These are phyloP conservation scores for Pseudogymnoascus sp. DNA, from an alignment of 2,329 filamentous ascomycete species.

Conservation along the genomic window DNA sequence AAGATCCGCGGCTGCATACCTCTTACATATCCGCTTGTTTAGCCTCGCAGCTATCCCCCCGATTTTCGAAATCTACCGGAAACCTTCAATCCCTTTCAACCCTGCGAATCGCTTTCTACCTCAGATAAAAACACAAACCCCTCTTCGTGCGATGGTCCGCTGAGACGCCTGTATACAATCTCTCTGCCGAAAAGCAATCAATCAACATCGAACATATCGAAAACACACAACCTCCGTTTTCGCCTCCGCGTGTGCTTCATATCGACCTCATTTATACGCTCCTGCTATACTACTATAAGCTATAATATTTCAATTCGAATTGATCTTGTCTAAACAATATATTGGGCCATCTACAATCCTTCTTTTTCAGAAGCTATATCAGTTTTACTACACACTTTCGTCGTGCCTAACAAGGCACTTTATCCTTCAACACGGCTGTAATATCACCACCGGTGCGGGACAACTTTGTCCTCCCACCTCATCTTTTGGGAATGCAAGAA, in stretches of 20 bases:
- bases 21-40: not conserved
- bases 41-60: not conserved
- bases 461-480: slow-evolving; percentile 73
- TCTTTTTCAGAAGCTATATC: not conserved
- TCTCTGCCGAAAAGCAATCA: not conserved
- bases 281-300: not conserved
- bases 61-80: not conserved
- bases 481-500: slow-evolving; percentile 87
- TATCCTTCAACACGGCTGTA: slow-evolving; percentile 71
- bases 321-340: not conserved
- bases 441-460: slow-evolving; percentile 71
- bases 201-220: slow-evolving; percentile 11
- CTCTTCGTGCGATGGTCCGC: not conserved
- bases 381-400: slow-evolving; percentile 13
- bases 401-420: slow-evolving; percentile 30
- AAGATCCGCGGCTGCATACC: not conserved
- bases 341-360: slow-evolving; percentile 12
- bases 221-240: not conserved
- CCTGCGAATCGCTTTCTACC: not conserved
- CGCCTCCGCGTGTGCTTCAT: slow-evolving; percentile 3
- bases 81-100: not conserved
- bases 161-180: not conserved
- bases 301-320: not conserved
- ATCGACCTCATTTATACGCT: slow-evolving; percentile 9
- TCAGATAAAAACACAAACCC: not conserved